Evolutionary conservation across 1,139 yeast genomes (phyloP).

Genomic region (Sugiyamaella novakii): DNA sequence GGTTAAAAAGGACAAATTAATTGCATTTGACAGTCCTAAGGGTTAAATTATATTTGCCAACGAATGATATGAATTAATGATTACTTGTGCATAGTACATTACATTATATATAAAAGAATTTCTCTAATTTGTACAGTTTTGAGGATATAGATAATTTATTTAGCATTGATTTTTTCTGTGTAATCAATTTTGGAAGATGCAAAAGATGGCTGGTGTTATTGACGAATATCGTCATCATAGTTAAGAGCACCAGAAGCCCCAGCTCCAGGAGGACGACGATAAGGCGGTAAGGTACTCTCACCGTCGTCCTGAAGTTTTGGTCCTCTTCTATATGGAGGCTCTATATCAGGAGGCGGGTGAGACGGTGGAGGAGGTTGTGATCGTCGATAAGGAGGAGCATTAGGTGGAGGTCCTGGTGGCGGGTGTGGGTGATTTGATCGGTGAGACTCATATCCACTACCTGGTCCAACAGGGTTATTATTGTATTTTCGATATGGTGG

Average conservation of each 20-base stretch:
- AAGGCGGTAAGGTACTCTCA: constrained; percentile 20
- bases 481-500: constrained; percentile 12
- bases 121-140: constrained; percentile 2
- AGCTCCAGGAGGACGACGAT: constrained; percentile 13
- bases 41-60: no score
- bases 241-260: constrained; percentile 12
- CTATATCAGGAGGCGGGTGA: not conserved
- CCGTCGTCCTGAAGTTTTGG: not conserved
- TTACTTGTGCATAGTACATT: constrained; percentile 1
- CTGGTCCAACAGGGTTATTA: not conserved
- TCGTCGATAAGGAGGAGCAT: constrained; percentile 22
- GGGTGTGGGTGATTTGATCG: constrained; percentile 15
- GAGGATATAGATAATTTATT: constrained; percentile 3
- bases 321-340: constrained; percentile 19
- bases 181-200: not conserved
- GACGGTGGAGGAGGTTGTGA: constrained; percentile 18
- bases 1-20: constrained; percentile 21
- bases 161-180: constrained; percentile 1
- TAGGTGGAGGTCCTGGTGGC: constrained; percentile 19
- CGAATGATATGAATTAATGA: constrained; percentile 12
- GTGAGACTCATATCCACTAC: not conserved
- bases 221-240: constrained; percentile 17
- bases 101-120: not conserved
- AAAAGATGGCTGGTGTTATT: not conserved
- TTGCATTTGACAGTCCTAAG: no score